Base-by-base conservation (phyloP, 176 grass and related monocot species). In the Musa itinerans region DNA sequence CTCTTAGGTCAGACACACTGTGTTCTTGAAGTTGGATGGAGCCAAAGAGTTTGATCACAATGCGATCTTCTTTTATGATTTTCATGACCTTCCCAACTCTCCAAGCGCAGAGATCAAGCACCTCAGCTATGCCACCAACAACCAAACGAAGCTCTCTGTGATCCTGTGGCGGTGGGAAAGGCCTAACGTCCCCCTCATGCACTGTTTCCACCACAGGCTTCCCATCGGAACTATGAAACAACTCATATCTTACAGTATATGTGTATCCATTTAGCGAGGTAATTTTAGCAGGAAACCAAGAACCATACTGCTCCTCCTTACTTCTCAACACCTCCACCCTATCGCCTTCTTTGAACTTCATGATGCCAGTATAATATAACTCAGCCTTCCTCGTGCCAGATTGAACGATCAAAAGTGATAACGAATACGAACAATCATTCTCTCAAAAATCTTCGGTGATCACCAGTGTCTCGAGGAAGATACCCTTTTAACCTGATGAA, bases 71-170 rank as follows among this genome's bases (percentile, higher is more conserved):
- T 16, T 59, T 75, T 14, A 75, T 53, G 21, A 75, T 27, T 43
- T 75, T 75, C 54, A 43, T 23, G 59, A 75, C 27, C 53, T 62
- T 75, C 23, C 73, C 73, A 75, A 16, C 1, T 23, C 53, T 75
- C 73, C 73, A 75, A 58, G 73, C 58, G 54, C 13, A 43, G 8
- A 49, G 73, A 80, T 92, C 83, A 50, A 92, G 80, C 68, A 89
- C 83, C 72, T 92, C 89, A 3, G 86, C 85, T 67, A 86, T 64
- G 63, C 89, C 89, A 55, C 89, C 86, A 78, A 86, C 83, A 79
- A 86, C 81, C 89, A 86, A 92, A 82, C 71, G 34, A 43, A 43
- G 81, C 76, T 85, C 78, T 62, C 82, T 81, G 69, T 48, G 25
- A 56, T 74, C 63, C 68, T 77, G 66, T 61, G 72, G 86, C 65